Evolutionary conservation across 208 protist genomes (phyloP).

Genomic region (Naegleria lovaniensis): DNA sequence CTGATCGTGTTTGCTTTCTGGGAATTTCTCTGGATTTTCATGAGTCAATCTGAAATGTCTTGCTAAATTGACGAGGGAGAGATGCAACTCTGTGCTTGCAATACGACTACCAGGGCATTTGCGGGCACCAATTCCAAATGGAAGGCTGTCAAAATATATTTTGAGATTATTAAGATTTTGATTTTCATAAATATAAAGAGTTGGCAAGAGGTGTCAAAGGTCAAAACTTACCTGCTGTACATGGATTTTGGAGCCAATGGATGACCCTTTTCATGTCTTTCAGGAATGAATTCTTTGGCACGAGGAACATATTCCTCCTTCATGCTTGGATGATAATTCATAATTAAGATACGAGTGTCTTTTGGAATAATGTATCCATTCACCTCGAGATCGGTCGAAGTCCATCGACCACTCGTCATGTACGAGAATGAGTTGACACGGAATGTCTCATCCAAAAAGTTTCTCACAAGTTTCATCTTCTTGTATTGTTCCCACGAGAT

Average conservation of each 20-base stretch:
- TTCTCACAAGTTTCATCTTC: not conserved
- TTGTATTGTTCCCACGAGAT: not conserved
- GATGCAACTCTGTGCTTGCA: not conserved
- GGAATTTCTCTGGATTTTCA: not conserved
- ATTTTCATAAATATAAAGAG: too few species aligned
- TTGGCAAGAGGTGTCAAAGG: too few species aligned
- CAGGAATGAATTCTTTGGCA: not conserved
- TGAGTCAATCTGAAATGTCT: not conserved
- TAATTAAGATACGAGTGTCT: not conserved
- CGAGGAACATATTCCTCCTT: not conserved
- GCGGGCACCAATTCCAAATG: not conserved
- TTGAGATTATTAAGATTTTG: too few species aligned
- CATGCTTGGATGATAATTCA: not conserved
- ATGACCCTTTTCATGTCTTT: not conserved
- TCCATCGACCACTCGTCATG: not conserved
- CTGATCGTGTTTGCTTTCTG: not conserved
- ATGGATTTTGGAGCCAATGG: not conserved
- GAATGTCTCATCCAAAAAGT: not conserved
- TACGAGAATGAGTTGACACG: not conserved
- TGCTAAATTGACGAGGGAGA: not conserved
- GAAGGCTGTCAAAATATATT: not conserved
- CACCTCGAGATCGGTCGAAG: not conserved
- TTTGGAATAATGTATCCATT: not conserved
- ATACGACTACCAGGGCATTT: not conserved
- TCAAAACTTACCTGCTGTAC: too few species aligned